Evolutionary conservation across 345 rosid species (phyloP).

Genomic region (Camelina hispida): DNA sequence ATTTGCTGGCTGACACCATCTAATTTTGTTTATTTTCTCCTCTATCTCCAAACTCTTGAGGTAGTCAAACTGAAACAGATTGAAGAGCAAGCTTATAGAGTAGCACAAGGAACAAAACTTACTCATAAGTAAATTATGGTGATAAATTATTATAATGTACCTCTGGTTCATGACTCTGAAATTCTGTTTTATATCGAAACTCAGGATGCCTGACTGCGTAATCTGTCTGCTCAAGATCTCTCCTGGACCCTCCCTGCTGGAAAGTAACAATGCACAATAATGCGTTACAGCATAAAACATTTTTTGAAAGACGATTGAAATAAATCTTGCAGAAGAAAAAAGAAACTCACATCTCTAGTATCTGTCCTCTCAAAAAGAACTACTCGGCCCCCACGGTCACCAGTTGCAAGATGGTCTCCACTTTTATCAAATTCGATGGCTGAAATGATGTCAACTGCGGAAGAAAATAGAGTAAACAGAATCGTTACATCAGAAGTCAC

Average conservation of each 20-base stretch:
- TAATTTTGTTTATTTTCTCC: constrained; percentile 99
- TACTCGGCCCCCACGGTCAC: constrained; percentile 99
- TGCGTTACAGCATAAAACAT: constrained; percentile 14
- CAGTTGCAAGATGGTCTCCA: constrained; percentile 99
- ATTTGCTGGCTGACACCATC: constrained; percentile 96
- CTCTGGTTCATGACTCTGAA: constrained; percentile 99
- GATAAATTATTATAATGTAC: constrained; percentile 47
- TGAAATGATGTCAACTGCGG: constrained; percentile 96
- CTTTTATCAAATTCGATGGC: constrained; percentile 97
- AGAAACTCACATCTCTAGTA: constrained; percentile 65
- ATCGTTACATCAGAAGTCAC: constrained; percentile 22
- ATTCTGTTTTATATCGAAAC: constrained; percentile 98
- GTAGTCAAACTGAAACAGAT: constrained; percentile 86
- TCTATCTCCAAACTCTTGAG: constrained; percentile 99
- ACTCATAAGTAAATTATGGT: background rate
- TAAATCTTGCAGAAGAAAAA: constrained; percentile 28
- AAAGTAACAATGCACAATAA: constrained; percentile 35
- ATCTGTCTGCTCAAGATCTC: constrained; percentile 79
- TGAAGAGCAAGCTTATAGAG: constrained; percentile 19
- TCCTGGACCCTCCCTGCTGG: constrained; percentile 79
- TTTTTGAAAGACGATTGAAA: background rate
- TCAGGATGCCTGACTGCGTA: constrained; percentile 88
- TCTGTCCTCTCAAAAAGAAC: constrained; percentile 98
- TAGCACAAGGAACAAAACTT: constrained; percentile 5
- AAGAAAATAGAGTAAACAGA: constrained; percentile 38